phyloP scores from a whole-genome alignment of 2,329 filamentous ascomycete genomes.

The Lasiodiplodia citricola region DNA sequence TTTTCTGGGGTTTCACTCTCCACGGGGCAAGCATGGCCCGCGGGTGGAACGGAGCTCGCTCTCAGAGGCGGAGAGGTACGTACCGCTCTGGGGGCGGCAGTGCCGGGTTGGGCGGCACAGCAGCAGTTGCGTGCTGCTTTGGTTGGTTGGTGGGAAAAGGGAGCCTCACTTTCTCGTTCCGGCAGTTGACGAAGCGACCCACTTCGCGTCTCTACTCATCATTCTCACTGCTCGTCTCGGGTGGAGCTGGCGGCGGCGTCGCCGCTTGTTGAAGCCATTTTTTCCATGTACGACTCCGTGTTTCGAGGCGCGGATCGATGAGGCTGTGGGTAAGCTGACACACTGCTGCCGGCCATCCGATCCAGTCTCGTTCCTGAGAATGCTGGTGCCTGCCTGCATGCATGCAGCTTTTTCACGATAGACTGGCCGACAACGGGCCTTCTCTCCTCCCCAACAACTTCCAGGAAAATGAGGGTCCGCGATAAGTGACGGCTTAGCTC shows the following conservation, averaged over 20 bases:
- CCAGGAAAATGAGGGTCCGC: background rate
- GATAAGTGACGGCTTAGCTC: background rate
- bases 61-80: constrained; percentile 6
- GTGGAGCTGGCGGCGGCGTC: background rate
- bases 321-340: background rate
- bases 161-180: constrained; percentile 8
- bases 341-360: background rate
- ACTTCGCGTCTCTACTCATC: background rate
- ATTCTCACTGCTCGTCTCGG: background rate
- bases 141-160: constrained; percentile 5
- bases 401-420: background rate
- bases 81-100: background rate
- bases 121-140: background rate
- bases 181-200: constrained; percentile 1
- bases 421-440: background rate
- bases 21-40: constrained; percentile 1
- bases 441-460: background rate
- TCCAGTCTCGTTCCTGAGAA: background rate
- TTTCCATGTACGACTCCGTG: background rate
- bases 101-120: constrained; percentile 5
- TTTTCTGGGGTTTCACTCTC: background rate
- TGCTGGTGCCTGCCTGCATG: background rate
- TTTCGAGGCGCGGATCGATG: background rate
- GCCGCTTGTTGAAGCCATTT: background rate
- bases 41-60: background rate